A percentile compares a stretch with the other conserved stretches of the same genome.
These are phyloP conservation scores for Tetradesmus obliquus DNA, from an alignment of 139 green algal genomes.

Conservation along the genomic window DNA sequence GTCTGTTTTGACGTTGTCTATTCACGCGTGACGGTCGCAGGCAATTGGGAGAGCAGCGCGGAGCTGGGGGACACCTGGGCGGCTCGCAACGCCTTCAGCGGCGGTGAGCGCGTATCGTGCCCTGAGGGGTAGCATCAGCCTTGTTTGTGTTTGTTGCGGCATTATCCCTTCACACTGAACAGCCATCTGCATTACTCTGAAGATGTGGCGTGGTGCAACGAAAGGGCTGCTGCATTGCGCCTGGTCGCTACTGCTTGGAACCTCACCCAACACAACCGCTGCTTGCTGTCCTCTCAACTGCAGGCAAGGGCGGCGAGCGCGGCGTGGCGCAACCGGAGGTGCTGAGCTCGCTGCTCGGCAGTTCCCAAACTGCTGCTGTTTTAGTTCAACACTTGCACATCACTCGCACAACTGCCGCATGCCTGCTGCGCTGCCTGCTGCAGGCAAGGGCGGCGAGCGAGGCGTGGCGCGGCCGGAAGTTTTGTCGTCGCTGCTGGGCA, in stretches of 20 bases:
- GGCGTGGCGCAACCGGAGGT: conserved; percentile 84
- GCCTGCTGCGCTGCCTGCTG: background rate
- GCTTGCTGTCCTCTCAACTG: background rate
- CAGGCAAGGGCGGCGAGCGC: conserved; percentile 73
- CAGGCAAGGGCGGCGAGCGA: conserved; percentile 73
- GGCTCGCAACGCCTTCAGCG: conserved; percentile 95
- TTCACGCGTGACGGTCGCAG: conserved; percentile 21
- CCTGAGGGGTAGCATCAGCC: no score
- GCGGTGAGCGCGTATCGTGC: conserved; percentile 57
- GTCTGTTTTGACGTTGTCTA: background rate
- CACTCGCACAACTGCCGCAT: no score
- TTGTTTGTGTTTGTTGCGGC: conserved; percentile 2
- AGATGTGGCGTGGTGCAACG: no score
- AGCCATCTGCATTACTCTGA: no score
- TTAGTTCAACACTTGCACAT: no score
- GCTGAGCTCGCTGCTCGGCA: conserved; percentile 68
- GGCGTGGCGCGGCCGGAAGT: conserved; percentile 84
- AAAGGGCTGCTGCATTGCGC: no score
- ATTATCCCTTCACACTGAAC: background rate
- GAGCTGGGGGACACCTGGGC: conserved; percentile 98
- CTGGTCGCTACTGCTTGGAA: no score
- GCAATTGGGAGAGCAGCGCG: conserved; percentile 79
- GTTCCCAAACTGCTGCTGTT: conserved; percentile 40
- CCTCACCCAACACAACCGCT: no score
- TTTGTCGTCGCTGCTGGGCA: conserved; percentile 70